These are phyloP conservation scores for Laburnicola sp. DNA, from an alignment of 2,329 filamentous ascomycete genomes.

Conservation along the genomic window DNA sequence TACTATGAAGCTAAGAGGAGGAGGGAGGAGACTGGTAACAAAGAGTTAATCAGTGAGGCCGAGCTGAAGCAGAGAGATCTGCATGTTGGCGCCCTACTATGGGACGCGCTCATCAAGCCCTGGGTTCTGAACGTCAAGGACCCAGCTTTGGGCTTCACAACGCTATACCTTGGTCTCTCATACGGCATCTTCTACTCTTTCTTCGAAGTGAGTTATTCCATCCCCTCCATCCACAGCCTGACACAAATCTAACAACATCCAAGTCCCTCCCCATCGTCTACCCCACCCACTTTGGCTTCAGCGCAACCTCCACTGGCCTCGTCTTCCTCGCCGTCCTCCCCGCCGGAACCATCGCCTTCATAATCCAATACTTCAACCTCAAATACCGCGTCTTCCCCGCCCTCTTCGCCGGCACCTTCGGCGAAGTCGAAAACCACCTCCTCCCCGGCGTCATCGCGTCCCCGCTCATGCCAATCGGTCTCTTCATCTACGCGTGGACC, in stretches of 20 bases:
- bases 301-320: slow-evolving; percentile 70
- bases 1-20: slow-evolving; percentile 69
- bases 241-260: neutral
- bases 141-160: slow-evolving; percentile 79
- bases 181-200: slow-evolving; percentile 75
- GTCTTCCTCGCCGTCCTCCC: slow-evolving; percentile 83
- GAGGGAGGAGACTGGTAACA: slow-evolving; percentile 67
- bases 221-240: neutral
- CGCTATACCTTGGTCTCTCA: slow-evolving; percentile 80
- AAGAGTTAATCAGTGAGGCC: slow-evolving; percentile 71
- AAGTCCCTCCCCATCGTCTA: slow-evolving; percentile 63
- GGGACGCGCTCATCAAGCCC: slow-evolving; percentile 66
- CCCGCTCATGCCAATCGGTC: slow-evolving; percentile 62
- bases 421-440: slow-evolving; percentile 70
- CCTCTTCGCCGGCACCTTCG: slow-evolving; percentile 66
- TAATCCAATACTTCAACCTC: slow-evolving; percentile 72
- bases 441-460: slow-evolving; percentile 65
- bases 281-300: slow-evolving; percentile 74
- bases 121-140: slow-evolving; percentile 83
- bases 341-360: slow-evolving; percentile 68
- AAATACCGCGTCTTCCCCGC: slow-evolving; percentile 68
- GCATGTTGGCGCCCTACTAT: slow-evolving; percentile 44
- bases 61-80: slow-evolving; percentile 65
- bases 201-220: slow-evolving; percentile 57
- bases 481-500: slow-evolving; percentile 67